phyloP scores from a whole-genome alignment of 768 basidiomycete genomes.

The Vararia minispora region DNA sequence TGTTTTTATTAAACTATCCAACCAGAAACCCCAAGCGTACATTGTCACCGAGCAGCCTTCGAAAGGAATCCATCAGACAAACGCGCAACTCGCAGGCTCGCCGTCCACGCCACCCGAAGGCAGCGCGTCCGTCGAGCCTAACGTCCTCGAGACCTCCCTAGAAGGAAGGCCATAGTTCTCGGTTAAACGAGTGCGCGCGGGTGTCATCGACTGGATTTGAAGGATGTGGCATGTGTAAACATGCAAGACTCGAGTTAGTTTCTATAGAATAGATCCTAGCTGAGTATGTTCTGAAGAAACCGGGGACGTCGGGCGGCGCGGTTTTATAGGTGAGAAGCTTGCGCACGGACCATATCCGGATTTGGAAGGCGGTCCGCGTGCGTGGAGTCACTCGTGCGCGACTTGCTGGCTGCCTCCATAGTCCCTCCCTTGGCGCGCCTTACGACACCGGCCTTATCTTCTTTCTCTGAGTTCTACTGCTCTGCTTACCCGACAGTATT shows the following conservation, averaged over 20 bases:
- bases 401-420: no score
- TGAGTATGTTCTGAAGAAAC: slow-evolving; percentile 31
- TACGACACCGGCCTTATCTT: no score
- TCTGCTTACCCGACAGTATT: no score
- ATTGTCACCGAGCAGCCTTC: no score
- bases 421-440: no score
- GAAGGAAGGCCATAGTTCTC: slow-evolving; percentile 25
- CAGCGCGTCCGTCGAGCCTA: slow-evolving; percentile 19
- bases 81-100: slow-evolving; percentile 28
- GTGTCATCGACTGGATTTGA: slow-evolving; percentile 30
- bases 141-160: slow-evolving; percentile 26
- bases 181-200: slow-evolving; percentile 26
- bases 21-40: no score
- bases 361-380: no score
- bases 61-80: slow-evolving; percentile 30
- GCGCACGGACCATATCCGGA: no score
- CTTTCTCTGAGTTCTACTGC: no score
- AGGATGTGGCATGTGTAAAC: slow-evolving; percentile 32
- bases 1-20: no score
- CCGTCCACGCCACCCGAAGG: slow-evolving; percentile 16
- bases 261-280: slow-evolving; percentile 29
- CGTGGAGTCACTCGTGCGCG: no score
- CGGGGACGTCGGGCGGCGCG: background rate
- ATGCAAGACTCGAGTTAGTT: slow-evolving; percentile 35
- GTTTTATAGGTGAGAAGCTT: no score